A percentile compares a stretch with the other conserved stretches of the same genome.
These are phyloP conservation scores for Austropuccinia psidii DNA, from an alignment of 1,284 basidiomycete species.

Conservation along the genomic window DNA sequence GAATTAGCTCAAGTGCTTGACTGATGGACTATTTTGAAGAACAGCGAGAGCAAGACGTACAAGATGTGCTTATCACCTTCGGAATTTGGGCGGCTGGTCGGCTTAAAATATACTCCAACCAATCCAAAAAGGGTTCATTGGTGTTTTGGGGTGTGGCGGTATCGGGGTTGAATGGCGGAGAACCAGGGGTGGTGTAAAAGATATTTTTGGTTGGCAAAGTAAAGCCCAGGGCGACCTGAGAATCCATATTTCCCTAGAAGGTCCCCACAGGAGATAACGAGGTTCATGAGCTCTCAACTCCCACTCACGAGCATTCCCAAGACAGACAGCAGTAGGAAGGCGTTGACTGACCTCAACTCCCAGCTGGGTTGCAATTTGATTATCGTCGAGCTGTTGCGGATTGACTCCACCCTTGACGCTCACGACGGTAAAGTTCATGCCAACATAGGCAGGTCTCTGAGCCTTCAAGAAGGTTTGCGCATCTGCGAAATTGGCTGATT, in stretches of 20 bases:
- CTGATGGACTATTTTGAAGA: neutral
- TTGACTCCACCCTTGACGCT: constrained; percentile 16
- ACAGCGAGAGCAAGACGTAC: constrained; percentile 8
- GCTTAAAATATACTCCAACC: constrained; percentile 21
- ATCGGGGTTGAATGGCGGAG: constrained; percentile 26
- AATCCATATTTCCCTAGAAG: constrained; percentile 22
- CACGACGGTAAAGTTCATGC: constrained; percentile 8
- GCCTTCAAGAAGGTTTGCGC: constrained; percentile 12
- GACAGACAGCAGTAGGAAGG: neutral
- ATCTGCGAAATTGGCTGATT: constrained; percentile 16
- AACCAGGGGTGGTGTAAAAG: constrained; percentile 20
- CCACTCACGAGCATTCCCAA: neutral
- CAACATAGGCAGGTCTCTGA: constrained; percentile 11
- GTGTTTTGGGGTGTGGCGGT: constrained; percentile 9
- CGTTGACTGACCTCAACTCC: constrained; percentile 20
- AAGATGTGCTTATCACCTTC: constrained; percentile 25
- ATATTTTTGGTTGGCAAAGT: constrained; percentile 23
- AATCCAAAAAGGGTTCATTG: constrained; percentile 31
- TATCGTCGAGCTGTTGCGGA: neutral
- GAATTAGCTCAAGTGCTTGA: too few species aligned
- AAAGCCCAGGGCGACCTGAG: constrained; percentile 24
- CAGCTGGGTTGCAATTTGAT: constrained; percentile 1
- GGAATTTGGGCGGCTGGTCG: constrained; percentile 14
- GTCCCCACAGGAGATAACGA: neutral
- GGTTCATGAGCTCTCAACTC: neutral